Base-by-base conservation (phyloP, 345 rosid genomes). In the Citrus hindsii region DNA sequence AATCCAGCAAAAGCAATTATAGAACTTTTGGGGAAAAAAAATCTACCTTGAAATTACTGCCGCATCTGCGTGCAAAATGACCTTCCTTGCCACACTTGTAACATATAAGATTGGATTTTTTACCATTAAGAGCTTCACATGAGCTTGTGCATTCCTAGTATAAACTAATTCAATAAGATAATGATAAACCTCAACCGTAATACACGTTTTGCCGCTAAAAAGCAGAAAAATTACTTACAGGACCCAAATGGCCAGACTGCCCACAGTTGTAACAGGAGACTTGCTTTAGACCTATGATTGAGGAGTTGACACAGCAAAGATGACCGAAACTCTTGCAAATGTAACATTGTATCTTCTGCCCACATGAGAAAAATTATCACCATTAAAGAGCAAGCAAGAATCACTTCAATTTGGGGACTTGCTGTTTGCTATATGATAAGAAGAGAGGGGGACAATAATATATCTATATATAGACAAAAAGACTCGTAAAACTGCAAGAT, bases 241-340 rank as follows among this genome's bases (percentile, higher is more conserved):
- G 65, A 68, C 88, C 82, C 62, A 68, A 30, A 76, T 85, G 85
- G 35, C 85, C 79, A 21, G 77, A 76, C 35, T 76, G 58, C 60
- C 88, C 79, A 59, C 88, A 85, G 19, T 63, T 73, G 64, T 80
- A 83, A 72, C 88, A 85, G 48, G 81, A 80, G 77, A 76, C 58
- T 48, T 81, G 74, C 28, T 37, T 60, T 24, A 46, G 76, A 69
- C 32, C 59, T 2, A 21, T 32, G 69, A 72, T 68, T 8, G 62
- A 59, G 19, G 53, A 46, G 32, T 59, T 48, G 51, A 40, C 64
- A 73, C 88, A 83, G 48, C 84, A 80, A 24, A 85, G 82, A 72
- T 85, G 88, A 73, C 86, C 84, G 40, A 80, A 81, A 24, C 62
- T 77, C 73, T 73, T 79, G 88, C 88, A 85, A 12, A 81, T 25